A percentile compares a stretch with the other conserved stretches of the same genome.
phyloP scores from a whole-genome alignment of 495 filamentous ascomycete species.

The Penicillium flavigenum region DNA sequence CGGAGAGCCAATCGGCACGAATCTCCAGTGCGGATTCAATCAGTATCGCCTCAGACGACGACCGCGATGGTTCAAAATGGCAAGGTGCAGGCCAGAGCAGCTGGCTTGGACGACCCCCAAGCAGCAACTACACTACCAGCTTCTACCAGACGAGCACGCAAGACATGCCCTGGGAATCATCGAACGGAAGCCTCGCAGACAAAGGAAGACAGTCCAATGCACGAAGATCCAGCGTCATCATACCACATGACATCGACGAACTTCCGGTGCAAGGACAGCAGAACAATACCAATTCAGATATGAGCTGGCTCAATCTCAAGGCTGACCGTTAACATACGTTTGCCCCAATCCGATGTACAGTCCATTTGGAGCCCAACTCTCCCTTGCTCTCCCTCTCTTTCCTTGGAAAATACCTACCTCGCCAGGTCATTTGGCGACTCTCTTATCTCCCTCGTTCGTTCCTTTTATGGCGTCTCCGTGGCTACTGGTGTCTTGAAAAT shows the following conservation, averaged over 20 bases:
- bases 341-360: neutral
- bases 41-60: conserved; percentile 56
- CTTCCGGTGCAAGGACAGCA: conserved; percentile 33
- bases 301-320: conserved; percentile 75
- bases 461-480: conserved; percentile 22
- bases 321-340: conserved; percentile 29
- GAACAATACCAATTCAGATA: conserved; percentile 53
- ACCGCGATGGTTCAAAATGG: conserved; percentile 50
- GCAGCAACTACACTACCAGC: conserved; percentile 62
- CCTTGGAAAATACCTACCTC: neutral
- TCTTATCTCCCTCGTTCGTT: conserved; percentile 1
- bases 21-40: conserved; percentile 61
- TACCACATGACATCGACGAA: conserved; percentile 44
- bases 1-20: conserved; percentile 59
- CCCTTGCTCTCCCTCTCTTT: conserved; percentile 7
- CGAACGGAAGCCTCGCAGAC: conserved; percentile 13
- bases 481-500: conserved; percentile 20
- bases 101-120: conserved; percentile 52
- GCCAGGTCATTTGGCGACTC: neutral
- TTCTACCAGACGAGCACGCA: conserved; percentile 42
- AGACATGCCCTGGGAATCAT: conserved; percentile 28
- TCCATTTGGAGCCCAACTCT: conserved; percentile 3
- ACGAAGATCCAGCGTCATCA: conserved; percentile 38
- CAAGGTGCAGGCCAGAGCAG: conserved; percentile 42
- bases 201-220: conserved; percentile 29